Evolutionary conservation across 495 filamentous ascomycete species (phyloP).

Genomic region (Cladorrhinum samala): DNA sequence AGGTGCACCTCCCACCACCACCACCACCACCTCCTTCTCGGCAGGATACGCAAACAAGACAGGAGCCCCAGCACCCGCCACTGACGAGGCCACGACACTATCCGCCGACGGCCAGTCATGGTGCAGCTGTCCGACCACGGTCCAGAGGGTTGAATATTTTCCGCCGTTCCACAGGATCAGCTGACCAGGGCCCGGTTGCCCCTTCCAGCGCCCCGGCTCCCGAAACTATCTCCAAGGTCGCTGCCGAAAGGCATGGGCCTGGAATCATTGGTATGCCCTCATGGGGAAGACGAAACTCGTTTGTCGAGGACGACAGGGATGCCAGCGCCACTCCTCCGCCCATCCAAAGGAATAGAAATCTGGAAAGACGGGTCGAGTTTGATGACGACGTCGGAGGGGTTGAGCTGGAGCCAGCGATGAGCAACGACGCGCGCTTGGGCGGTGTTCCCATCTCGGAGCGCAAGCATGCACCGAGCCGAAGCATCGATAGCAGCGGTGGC

Average conservation of each 20-base stretch:
- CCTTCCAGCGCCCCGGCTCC: slow-evolving; percentile 29
- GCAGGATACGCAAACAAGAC: neutral
- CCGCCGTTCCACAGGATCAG: slow-evolving; percentile 29
- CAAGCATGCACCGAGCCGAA: neutral
- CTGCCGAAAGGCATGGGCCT: slow-evolving; percentile 11
- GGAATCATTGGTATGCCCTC: slow-evolving; percentile 24
- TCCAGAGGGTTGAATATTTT: slow-evolving; percentile 36
- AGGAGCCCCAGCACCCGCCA: slow-evolving; percentile 7
- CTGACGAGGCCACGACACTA: slow-evolving; percentile 38
- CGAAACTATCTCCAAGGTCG: slow-evolving; percentile 28
- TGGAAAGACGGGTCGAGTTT: slow-evolving; percentile 12
- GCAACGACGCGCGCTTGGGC: slow-evolving; percentile 2
- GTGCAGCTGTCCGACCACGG: slow-evolving; percentile 14
- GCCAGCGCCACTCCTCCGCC: slow-evolving; percentile 42
- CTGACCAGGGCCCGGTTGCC: slow-evolving; percentile 11
- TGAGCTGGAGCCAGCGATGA: slow-evolving; percentile 8
- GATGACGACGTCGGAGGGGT: slow-evolving; percentile 18
- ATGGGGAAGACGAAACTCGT: slow-evolving; percentile 21
- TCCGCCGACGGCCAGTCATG: slow-evolving; percentile 37
- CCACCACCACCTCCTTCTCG: slow-evolving; percentile 13
- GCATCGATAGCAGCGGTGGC: neutral
- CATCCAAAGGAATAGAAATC: slow-evolving; percentile 35
- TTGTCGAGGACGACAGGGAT: slow-evolving; percentile 26
- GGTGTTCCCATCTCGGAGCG: neutral
- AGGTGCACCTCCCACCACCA: slow-evolving; percentile 17